Evolutionary conservation across 192 early-diverging fungal genomes (phyloP).

Genomic region (Rhizophagus sp.): DNA sequence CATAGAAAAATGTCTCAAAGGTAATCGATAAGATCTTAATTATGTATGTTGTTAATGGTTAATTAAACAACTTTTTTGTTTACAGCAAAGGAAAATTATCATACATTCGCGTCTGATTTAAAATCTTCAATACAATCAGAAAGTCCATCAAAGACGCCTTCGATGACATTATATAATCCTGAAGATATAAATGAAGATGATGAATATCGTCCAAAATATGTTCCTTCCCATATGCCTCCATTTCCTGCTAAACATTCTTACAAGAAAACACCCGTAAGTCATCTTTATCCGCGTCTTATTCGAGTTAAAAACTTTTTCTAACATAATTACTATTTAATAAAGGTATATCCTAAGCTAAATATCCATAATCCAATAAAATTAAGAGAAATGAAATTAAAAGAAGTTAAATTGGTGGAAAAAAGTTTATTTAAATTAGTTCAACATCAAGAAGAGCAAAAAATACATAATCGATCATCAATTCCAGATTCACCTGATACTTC

Average conservation of each 20-base stretch:
- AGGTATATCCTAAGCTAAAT: slow-evolving; percentile 57
- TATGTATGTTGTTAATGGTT: neutral
- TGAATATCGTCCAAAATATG: slow-evolving; percentile 40
- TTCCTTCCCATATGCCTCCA: slow-evolving; percentile 50
- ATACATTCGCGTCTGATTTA: neutral
- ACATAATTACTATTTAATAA: neutral
- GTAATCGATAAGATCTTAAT: slow-evolving; percentile 15
- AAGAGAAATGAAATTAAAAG: slow-evolving; percentile 52
- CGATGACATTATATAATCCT: neutral
- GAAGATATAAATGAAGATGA: neutral
- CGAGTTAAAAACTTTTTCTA: slow-evolving; percentile 1
- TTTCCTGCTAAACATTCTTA: slow-evolving; percentile 61
- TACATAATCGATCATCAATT: slow-evolving; percentile 25
- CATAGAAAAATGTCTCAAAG: slow-evolving; percentile 35
- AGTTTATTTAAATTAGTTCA: slow-evolving; percentile 50
- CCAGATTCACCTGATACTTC: slow-evolving; percentile 1
- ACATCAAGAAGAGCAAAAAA: slow-evolving; percentile 37
- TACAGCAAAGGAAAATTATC: neutral
- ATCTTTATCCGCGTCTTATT: neutral
- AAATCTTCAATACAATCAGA: neutral
- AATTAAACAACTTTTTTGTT: neutral
- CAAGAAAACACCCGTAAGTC: slow-evolving; percentile 55
- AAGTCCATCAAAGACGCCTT: neutral
- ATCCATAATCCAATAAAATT: slow-evolving; percentile 49
- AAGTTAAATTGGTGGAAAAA: slow-evolving; percentile 57